A percentile compares a stretch with the other conserved stretches of the same genome.
phyloP scores from a whole-genome alignment of 192 early-diverging fungal species.

The Coemansia sp. region DNA sequence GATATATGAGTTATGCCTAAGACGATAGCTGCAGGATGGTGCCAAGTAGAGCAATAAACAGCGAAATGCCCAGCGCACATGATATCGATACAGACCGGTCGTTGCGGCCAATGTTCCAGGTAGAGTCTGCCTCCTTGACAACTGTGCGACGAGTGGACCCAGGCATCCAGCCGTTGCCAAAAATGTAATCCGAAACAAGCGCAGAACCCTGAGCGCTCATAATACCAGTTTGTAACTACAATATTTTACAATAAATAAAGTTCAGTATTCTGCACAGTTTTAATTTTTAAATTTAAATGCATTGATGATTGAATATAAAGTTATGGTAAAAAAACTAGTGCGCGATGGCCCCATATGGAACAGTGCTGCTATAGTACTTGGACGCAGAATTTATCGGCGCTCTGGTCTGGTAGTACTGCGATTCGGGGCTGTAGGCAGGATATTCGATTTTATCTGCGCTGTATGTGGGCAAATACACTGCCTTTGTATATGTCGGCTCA shows the following conservation, averaged over 20 bases:
- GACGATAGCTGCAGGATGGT: conserved; percentile 25
- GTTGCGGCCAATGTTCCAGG: conserved; percentile 35
- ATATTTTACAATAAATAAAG: not conserved
- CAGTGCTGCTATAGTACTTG: not conserved
- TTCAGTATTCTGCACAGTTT: not conserved
- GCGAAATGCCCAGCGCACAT: conserved; percentile 19
- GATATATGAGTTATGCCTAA: not conserved
- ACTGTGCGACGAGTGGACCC: conserved; percentile 36
- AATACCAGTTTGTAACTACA: not conserved
- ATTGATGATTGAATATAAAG: not conserved
- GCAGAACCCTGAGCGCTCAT: conserved; percentile 13
- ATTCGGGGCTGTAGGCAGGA: not conserved
- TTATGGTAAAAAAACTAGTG: not conserved
- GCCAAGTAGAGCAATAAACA: conserved; percentile 30
- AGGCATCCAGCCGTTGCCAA: conserved; percentile 44
- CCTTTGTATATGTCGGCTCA: not conserved
- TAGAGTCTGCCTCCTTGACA: conserved; percentile 20
- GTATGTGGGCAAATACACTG: not conserved
- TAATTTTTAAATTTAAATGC: not conserved
- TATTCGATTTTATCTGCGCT: not conserved
- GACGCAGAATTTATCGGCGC: not conserved
- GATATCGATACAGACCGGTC: conserved; percentile 22
- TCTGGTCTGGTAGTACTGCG: not conserved
- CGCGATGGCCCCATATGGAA: not conserved
- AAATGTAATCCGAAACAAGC: conserved; percentile 26